Evolutionary conservation across 106 monocot species (phyloP).

Genomic region (Dioscorea zingiberensis): DNA sequence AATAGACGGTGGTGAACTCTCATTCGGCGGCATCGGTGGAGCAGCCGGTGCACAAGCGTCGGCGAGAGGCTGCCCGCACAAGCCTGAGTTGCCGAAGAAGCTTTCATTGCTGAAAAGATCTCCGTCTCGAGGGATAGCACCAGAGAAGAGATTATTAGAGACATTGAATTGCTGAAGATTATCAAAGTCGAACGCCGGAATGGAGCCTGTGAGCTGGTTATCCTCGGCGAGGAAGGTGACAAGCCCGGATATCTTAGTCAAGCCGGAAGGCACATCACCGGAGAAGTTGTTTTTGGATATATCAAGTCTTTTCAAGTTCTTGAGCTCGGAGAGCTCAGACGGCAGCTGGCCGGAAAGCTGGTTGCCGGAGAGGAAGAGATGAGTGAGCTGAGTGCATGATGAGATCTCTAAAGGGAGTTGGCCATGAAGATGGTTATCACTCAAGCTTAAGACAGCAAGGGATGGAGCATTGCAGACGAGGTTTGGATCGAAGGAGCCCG

Average conservation of each 20-base stretch:
- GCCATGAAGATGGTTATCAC: constrained; percentile 13
- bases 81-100: constrained; percentile 24
- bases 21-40: constrained; percentile 1
- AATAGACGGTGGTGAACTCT: not conserved
- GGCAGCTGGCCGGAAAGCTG: constrained; percentile 31
- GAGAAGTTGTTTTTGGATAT: constrained; percentile 39
- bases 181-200: not conserved
- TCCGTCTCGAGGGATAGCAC: constrained; percentile 14
- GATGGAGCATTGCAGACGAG: constrained; percentile 16
- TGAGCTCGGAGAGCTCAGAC: constrained; percentile 15
- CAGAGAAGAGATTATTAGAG: not conserved
- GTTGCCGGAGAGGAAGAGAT: constrained; percentile 24
- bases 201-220: not conserved
- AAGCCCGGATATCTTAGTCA: constrained; percentile 22
- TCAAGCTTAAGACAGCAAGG: constrained; percentile 14
- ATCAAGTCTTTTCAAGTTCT: constrained; percentile 26
- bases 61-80: constrained; percentile 24
- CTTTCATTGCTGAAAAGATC: not conserved
- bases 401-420: constrained; percentile 19
- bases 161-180: not conserved
- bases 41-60: constrained; percentile 9
- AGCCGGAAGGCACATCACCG: constrained; percentile 21
- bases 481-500: constrained; percentile 21
- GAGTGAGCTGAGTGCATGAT: constrained; percentile 21
- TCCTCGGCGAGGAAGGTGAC: constrained; percentile 9